These are phyloP conservation scores for Quercus lobata DNA, from an alignment of 331 rosid species.

Conservation along the genomic window DNA sequence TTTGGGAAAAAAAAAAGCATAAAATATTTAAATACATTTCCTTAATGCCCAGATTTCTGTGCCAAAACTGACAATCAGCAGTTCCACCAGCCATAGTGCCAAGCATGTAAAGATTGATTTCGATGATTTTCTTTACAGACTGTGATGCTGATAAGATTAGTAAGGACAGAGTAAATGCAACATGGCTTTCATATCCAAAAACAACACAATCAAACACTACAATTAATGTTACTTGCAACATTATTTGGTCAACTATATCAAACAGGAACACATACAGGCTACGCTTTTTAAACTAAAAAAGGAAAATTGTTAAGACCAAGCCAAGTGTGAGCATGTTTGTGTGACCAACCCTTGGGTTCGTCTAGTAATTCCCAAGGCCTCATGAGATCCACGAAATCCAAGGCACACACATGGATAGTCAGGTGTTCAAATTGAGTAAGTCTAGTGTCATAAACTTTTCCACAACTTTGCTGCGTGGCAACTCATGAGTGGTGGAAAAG, in stretches of 20 bases:
- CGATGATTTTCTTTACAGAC: slow-evolving; percentile 94
- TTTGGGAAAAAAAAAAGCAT: background rate
- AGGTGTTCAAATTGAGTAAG: too few species aligned
- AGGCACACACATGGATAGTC: too few species aligned
- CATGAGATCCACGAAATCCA: too few species aligned
- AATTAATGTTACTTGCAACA: background rate
- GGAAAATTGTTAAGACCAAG: background rate
- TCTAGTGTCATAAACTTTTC: rapidly evolving
- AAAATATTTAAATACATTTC: slow-evolving; percentile 67
- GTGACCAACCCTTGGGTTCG: too few species aligned
- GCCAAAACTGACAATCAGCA: slow-evolving; percentile 98
- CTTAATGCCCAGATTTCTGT: slow-evolving; percentile 90
- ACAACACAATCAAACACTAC: background rate
- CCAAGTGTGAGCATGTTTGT: background rate
- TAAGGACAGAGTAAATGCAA: background rate
- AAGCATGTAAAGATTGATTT: slow-evolving; percentile 95
- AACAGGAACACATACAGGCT: background rate
- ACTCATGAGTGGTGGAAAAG: too few species aligned
- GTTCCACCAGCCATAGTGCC: slow-evolving; percentile 99
- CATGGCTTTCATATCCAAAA: background rate
- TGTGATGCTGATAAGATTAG: slow-evolving; percentile 70
- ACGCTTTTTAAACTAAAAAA: background rate
- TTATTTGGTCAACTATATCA: background rate
- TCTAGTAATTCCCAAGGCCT: too few species aligned
- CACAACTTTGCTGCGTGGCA: rapidly evolving